Percentiles rank a stretch among this genome's conserved stretches.
Evolutionary conservation across 2,329 filamentous ascomycete species (phyloP).

Genomic region (Fusarium sp.): DNA sequence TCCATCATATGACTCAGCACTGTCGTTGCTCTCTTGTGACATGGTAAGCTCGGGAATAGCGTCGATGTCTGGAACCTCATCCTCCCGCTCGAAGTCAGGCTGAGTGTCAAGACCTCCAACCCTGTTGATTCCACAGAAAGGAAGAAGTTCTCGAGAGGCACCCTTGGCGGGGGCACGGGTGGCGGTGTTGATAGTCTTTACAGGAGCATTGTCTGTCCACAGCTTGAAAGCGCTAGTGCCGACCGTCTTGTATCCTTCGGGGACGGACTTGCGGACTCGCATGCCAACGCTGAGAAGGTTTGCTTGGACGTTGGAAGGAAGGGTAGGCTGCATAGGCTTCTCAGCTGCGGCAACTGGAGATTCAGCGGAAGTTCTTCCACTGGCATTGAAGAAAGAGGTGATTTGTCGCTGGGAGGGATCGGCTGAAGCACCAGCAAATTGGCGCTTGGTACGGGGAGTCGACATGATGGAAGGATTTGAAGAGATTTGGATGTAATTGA

Average conservation of each 20-base stretch:
- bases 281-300: constrained; percentile 93
- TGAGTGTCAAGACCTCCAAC: constrained; percentile 75
- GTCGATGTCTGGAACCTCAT: constrained; percentile 51
- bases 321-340: constrained; percentile 54
- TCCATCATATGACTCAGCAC: constrained; percentile 46
- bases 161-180: constrained; percentile 40
- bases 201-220: constrained; percentile 55
- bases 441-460: constrained; percentile 67
- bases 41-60: constrained; percentile 62
- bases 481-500: not conserved
- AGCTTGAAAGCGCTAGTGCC: constrained; percentile 62
- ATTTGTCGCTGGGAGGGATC: constrained; percentile 71
- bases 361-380: constrained; percentile 44
- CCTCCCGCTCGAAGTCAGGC: constrained; percentile 52
- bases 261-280: constrained; percentile 91
- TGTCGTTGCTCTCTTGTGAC: constrained; percentile 67
- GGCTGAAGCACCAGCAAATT: constrained; percentile 68
- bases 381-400: constrained; percentile 68
- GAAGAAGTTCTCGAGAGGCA: constrained; percentile 71
- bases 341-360: constrained; percentile 46
- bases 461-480: constrained; percentile 56
- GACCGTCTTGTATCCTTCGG: constrained; percentile 90
- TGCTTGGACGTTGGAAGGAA: constrained; percentile 77
- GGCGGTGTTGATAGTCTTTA: constrained; percentile 17
- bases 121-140: constrained; percentile 84